Base-by-base conservation (phyloP, 257 asterid species). In the Anisodus acutangulus region DNA sequence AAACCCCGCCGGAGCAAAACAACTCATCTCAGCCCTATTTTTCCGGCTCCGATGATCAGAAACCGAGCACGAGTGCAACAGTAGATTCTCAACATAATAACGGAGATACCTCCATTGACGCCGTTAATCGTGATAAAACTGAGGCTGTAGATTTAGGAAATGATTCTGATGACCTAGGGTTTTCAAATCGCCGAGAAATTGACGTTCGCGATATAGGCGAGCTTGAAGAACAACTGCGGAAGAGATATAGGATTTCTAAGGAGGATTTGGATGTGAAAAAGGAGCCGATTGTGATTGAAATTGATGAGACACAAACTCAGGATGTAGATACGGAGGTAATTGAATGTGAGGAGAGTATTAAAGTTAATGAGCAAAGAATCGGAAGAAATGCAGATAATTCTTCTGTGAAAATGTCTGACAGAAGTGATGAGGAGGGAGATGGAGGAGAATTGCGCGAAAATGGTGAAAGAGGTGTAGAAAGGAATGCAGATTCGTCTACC, bases 1-100 rank as follows among this genome's bases (percentile, higher is more conserved):
- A 66, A 85, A 90, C 91, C 60, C 91, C 90, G 31, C 91, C 91
- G 39, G 90, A 85, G 90, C 89, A 87, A 39, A 83, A 81, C 83
- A 17, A 58, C 53, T 85, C 88, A 35, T 86, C 90, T 45, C 68
- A 67, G 67, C 39, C 67, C 57, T 66, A 82, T 53, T 55, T 31
- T 41, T 66, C 79, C 37, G 85, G 85, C 13, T 85, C 91, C 4
- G 88, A 86, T 69, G 89, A 87, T 19, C 90, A 1, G 84, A 82
- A 19, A 79, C 83, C 71, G 45, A 60, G 45, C n/a, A 74, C 78
- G 71, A 31, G 35, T 31, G 35, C 35, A 31, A 31, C 35, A 1
- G 35, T 31, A 31, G 35, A 31, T 31, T 31, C 35, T 31, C 35
- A 31, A 31, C 35, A 31, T 31, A 31, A 31, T 31, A 31, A 31